Conservation (phyloP, 1,284 basidiomycete genomes). For the Trichosporon coremiiforme region DNA sequence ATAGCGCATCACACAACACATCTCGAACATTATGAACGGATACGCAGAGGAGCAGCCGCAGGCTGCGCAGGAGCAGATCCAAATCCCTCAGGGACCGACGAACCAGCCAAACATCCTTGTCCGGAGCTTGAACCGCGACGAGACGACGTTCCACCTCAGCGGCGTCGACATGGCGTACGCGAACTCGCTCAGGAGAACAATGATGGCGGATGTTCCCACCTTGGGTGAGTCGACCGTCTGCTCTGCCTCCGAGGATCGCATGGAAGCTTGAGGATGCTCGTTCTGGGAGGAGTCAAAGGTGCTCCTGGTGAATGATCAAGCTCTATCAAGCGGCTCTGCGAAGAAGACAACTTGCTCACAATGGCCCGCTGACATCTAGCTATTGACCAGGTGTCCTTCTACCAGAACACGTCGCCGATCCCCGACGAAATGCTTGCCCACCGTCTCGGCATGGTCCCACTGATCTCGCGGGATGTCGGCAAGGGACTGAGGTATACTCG, state of each 20-base stretch:
- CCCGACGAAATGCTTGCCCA: conserved; percentile 98
- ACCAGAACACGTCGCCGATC: conserved; percentile 87
- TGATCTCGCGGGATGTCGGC: conserved; percentile 80
- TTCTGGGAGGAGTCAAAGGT: background rate
- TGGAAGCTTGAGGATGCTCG: background rate
- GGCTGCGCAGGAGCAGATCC: conserved; percentile 18
- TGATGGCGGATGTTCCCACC: conserved; percentile 95
- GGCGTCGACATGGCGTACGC: conserved; percentile 94
- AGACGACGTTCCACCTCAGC: conserved; percentile 83
- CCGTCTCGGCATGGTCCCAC: conserved; percentile 89
- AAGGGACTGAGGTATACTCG: conserved; percentile 71
- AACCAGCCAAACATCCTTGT: conserved; percentile 49
- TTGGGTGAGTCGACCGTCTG: conserved; percentile 65
- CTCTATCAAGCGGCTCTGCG: background rate
- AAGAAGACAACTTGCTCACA: background rate
- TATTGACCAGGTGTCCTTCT: conserved; percentile 95
- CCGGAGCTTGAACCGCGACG: conserved; percentile 66
- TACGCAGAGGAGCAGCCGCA: background rate
- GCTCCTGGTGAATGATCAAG: background rate
- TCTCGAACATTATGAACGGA: background rate
- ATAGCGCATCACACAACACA: background rate
- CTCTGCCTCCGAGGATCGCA: background rate
- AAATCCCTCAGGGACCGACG: conserved; percentile 44
- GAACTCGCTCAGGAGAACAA: conserved; percentile 81
- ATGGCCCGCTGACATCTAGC: conserved; percentile 60